These are phyloP conservation scores for Ceriops tagal DNA, from an alignment of 345 rosid species.

Conservation along the genomic window DNA sequence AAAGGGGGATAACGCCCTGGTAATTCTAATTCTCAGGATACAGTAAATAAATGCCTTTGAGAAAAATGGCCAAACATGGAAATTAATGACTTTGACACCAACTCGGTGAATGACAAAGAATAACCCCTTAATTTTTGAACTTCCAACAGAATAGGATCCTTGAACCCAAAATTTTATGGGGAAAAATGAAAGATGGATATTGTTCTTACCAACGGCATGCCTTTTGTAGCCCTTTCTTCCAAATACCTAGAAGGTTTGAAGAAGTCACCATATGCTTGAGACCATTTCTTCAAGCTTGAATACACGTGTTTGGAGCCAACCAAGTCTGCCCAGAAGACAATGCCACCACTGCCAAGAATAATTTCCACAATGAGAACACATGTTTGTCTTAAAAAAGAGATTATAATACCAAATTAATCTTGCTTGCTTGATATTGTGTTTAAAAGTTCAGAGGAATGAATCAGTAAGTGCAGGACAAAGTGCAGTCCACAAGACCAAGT, in stretches of 20 bases:
- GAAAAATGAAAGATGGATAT: neutral
- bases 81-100: neutral
- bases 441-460: neutral
- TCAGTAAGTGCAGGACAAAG: too few relatives aligned
- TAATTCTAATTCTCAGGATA: neutral
- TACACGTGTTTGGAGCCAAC: conserved; percentile 65
- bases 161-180: neutral
- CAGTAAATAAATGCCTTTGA: neutral
- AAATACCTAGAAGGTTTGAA: conserved; percentile 76
- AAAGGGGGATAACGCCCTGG: neutral
- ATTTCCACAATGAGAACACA: neutral
- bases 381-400: too few relatives aligned
- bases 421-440: neutral
- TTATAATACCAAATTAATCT: too few relatives aligned
- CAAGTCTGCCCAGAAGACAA: conserved; percentile 80
- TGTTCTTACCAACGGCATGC: conserved; percentile 62
- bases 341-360: conserved; percentile 63
- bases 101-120: neutral
- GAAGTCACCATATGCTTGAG: conserved; percentile 58
- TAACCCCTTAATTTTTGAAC: neutral
- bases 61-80: neutral
- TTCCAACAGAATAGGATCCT: neutral
- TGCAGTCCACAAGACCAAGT: too few relatives aligned
- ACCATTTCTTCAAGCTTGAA: conserved; percentile 66
- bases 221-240: conserved; percentile 79